These are phyloP conservation scores for sorghum (Sorghum bicolor) DNA, from an alignment of 176 grass and related monocot species.

Conservation along the genomic window DNA sequence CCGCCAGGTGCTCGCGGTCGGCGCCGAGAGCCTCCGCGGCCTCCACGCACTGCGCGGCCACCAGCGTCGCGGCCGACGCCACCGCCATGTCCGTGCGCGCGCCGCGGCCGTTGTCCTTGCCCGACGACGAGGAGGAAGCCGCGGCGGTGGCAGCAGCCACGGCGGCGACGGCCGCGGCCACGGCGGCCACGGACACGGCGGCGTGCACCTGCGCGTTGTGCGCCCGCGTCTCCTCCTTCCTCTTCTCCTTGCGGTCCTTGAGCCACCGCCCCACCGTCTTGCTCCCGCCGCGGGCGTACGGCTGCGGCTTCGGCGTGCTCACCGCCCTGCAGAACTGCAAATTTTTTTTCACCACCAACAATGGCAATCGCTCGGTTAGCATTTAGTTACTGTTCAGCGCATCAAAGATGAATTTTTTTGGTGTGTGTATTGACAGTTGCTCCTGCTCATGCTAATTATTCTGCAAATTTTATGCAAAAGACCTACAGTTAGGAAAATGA, in stretches of 20 bases:
- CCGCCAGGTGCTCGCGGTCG: constrained; percentile 75
- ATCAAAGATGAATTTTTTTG: constrained; percentile 1
- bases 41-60: constrained; percentile 92
- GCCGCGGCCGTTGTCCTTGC: constrained; percentile 61
- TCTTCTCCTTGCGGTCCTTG: constrained; percentile 74
- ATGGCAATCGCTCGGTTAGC: neutral
- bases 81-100: constrained; percentile 76
- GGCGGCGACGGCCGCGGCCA: constrained; percentile 77
- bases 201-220: constrained; percentile 95
- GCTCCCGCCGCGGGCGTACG: constrained; percentile 43
- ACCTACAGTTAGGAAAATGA: neutral
- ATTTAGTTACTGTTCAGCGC: neutral
- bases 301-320: constrained; percentile 64
- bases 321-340: constrained; percentile 59
- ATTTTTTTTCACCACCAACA: neutral
- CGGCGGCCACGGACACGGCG: constrained; percentile 69
- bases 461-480: no score
- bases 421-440: neutral
- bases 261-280: constrained; percentile 97
- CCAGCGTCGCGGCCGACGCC: constrained; percentile 80
- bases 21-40: constrained; percentile 78
- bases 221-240: constrained; percentile 81
- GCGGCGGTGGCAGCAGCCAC: constrained; percentile 61
- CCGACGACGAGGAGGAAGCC: constrained; percentile 13
- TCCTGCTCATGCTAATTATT: neutral